Conservation (phyloP, 148 eudicot genomes). For the Hydrangea macrophylla region DNA sequence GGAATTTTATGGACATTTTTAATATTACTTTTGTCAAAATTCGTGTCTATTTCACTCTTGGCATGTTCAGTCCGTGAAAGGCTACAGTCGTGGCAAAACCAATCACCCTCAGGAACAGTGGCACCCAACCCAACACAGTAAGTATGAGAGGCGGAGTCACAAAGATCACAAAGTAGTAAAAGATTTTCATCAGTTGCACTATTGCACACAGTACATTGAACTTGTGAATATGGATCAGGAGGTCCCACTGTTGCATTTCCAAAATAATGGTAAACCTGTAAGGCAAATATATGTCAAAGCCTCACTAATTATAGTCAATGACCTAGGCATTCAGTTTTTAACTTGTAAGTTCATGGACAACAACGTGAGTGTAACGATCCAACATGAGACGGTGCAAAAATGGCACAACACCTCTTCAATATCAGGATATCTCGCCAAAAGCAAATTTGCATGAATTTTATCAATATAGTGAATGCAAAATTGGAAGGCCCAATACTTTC, state of each 20-base stretch:
- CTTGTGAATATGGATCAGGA: constrained; percentile 50
- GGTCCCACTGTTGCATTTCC: constrained; percentile 44
- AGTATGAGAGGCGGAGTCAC: constrained; percentile 74
- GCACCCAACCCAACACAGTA: constrained; percentile 83
- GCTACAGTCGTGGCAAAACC: constrained; percentile 81
- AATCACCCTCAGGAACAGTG: constrained; percentile 88
- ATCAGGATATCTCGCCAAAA: not conserved
- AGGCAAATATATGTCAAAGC: constrained; percentile 2
- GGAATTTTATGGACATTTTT: constrained; percentile 7
- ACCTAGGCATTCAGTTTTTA: not conserved
- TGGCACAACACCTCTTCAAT: not conserved
- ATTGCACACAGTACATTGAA: constrained; percentile 53
- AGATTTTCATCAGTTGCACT: constrained; percentile 52
- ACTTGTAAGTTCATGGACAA: not conserved
- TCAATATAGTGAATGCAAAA: not conserved
- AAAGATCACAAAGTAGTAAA: constrained; percentile 80
- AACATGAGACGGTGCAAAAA: not conserved
- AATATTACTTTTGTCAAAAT: constrained; percentile 16
- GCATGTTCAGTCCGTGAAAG: constrained; percentile 51
- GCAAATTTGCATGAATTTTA: not conserved
- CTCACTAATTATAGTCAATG: not conserved
- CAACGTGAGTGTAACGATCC: not conserved
- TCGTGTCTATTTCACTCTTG: constrained; percentile 26
- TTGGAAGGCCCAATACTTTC: not conserved
- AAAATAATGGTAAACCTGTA: constrained; percentile 51